Evolutionary conservation across 805 yeast genomes (phyloP), one percentile per base, ranked within the genome.

Genomic region (Cyberlindnera nakhonratchasimensis): DNA sequence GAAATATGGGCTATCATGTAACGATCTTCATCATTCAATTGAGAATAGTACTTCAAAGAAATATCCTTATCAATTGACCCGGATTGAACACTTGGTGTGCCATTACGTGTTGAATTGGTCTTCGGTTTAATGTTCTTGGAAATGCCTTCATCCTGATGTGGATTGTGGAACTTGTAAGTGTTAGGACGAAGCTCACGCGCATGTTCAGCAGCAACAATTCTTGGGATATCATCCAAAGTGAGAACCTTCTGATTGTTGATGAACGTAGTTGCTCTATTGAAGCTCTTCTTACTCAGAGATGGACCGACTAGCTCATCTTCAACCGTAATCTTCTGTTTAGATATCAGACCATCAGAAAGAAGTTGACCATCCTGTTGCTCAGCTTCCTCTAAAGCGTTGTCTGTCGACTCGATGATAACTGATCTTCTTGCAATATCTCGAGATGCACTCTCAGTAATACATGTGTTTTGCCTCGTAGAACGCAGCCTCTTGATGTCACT

Each of bases 131-230:
- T 25, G 12, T 45, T 51, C 35, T 50, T 55, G 10, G 50, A 39
- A 5, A 52, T 24, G 3, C 43, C 44, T 23, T 52, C 56, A 12
- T 50, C 53, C 34, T 53, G 56, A 34, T 55, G 53, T 12, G 61
- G 62, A 26, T 79, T 79, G 57, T 85, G 90, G 63, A 85, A 95
- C 45, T 84, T 81, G 65, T 84, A 90, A 0, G 96, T 96, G 62
- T 89, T 89, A 2, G 97, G 96, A 44, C 96, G 74, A 57, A 86
- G 83, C 47, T 87, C 96, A 49, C 96, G 72, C 0, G 98, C 96
- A 62, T 91, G 96, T 55, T 93, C 97, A 9, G 96, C 91, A 2
- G 97, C 96, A 7, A 93, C 97, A 58, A 93, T 91, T 51, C 98
- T 74, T 7, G 98, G 96, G 54, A 93, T 93, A 63, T 93, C 99